These are phyloP conservation scores for Cyberlindnera maritima DNA, from an alignment of 805 yeast species.

Conservation along the genomic window DNA sequence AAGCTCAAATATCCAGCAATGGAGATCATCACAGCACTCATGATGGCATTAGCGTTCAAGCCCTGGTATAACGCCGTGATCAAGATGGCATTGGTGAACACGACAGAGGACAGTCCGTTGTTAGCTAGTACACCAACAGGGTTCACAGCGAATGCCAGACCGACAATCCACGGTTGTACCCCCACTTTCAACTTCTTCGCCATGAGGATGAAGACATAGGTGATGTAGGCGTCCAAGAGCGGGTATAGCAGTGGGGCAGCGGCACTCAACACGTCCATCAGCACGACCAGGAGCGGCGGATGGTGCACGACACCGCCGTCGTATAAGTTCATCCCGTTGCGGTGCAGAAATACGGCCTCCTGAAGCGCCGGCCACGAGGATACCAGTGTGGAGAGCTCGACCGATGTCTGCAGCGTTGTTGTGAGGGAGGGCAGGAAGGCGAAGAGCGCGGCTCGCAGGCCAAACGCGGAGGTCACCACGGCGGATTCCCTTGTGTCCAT, in stretches of 20 bases:
- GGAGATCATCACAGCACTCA: conserved; percentile 54
- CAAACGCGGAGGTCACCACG: conserved; percentile 16
- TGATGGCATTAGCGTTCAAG: conserved; percentile 33
- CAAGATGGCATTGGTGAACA: conserved; percentile 59
- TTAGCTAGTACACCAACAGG: conserved; percentile 74
- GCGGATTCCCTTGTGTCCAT: conserved; percentile 11
- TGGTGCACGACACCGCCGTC: conserved; percentile 87
- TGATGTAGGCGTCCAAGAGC: conserved; percentile 54
- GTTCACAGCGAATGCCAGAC: conserved; percentile 69
- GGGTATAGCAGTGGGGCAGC: conserved; percentile 45
- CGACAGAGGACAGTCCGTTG: conserved; percentile 63
- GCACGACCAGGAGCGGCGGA: conserved; percentile 66
- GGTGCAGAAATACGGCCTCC: conserved; percentile 65
- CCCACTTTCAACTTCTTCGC: conserved; percentile 34
- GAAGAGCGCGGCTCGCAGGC: conserved; percentile 19
- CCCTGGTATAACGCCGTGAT: conserved; percentile 46
- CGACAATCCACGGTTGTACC: conserved; percentile 43
- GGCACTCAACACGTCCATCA: conserved; percentile 38
- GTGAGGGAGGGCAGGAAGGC: conserved; percentile 19
- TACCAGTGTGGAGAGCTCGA: conserved; percentile 70
- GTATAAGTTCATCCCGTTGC: conserved; percentile 61
- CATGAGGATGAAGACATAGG: conserved; percentile 49
- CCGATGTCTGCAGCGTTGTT: conserved; percentile 32
- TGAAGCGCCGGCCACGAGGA: conserved; percentile 61
- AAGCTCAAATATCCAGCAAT: conserved; percentile 61